Base-by-base conservation (phyloP, 176 grass and related monocot species). In the Bothriochloa decipiens region DNA sequence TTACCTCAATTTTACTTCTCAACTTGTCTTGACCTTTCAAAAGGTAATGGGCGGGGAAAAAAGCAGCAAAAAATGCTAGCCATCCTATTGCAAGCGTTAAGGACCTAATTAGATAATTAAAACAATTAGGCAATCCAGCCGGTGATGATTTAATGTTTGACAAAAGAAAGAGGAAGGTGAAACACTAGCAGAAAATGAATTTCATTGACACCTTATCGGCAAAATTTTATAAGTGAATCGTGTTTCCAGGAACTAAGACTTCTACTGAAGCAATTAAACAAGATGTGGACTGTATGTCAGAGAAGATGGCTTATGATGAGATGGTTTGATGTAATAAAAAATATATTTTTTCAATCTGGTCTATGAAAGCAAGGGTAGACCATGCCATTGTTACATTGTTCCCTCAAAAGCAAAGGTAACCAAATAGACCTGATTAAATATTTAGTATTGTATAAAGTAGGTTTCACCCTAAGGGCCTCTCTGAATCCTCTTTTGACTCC, bases 1-100 rank as follows among this genome's bases (percentile, higher is more conserved):
- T 74, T 72, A 99, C 96, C 88, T 99, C 96, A 83, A 99, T 92
- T 96, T 96, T 94, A 85, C 81, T 73, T 62, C 90, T 92, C 67
- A 79, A 35, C 86, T 92, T 97, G 57, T 86, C 47, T 88, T 95
- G 84, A 7, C 91, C 96, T 89, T 86, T 94, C 70, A 99, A 83
- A 78, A 99, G 74, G 82, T 94, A 95, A 96, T 94, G 93, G 42
- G 91, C 91, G 1, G 93, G 91, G 2, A 99, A 86, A 77, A 99
- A 99, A 50, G 87, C 89, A 67, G 96, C 85, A 87, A 95, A 99
- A 68, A 99, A 99, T 49, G 68, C 83, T 15, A 99, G 67, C 96
- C 96, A 99, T 67, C 96, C 96, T 55, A 86, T 36, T 75, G 85
- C 68, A 83, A 99, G 91, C 26, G 86, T 86, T 68, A 92, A 84